Evolutionary conservation across 352 stramenopile species (phyloP), one percentile per base, ranked within the genome.

Genomic region (Pythium apleroticum): DNA sequence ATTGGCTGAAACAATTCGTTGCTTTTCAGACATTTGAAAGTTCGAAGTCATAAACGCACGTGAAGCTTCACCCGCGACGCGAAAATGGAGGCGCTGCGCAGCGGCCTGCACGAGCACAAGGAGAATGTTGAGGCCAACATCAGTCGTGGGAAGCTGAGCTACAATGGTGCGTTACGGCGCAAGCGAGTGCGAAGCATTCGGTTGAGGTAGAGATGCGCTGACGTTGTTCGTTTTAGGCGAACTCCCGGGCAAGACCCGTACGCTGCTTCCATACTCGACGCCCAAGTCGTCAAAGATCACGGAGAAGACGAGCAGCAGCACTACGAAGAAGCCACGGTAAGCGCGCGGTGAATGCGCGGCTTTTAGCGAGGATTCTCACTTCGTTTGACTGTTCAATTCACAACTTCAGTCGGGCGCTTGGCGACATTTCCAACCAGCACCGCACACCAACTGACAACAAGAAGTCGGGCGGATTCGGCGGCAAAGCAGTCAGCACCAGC

Each of bases 391-490:
- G 25, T 49, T 48, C 15, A 7, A n/a, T 55, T 30, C 37, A 50
- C 1, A 50, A 25, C 20, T 10, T 3, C 30, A 91, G 84, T 73
- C 84, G 84, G 52, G 82, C 69, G 28, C 72, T 93, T 4, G 73
- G 79, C 9, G 84, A 93, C 59, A 93, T 93, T 43, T 93, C 84
- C 24, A 93, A 93, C 72, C 80, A 85, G 50, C 80, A 89, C 46
- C 73, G 72, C 25, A 83, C 76, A 45, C 60, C 57, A 48, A 43
- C 49, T 5, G 25, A 50, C 52, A 71, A 71, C 14, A 63, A 30
- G 19, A 59, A 64, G 33, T n/a, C 30, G 1, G 56, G 60, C 37
- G 33, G 56, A 25, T 24, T 63, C 22, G 24, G 55, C 12, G 52
- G 50, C 50, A 74, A 74, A 24, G 52, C 52, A 31, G 45, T 9